Base-by-base conservation (phyloP, 1,284 basidiomycete species). In the Phaffia rhodozyma region DNA sequence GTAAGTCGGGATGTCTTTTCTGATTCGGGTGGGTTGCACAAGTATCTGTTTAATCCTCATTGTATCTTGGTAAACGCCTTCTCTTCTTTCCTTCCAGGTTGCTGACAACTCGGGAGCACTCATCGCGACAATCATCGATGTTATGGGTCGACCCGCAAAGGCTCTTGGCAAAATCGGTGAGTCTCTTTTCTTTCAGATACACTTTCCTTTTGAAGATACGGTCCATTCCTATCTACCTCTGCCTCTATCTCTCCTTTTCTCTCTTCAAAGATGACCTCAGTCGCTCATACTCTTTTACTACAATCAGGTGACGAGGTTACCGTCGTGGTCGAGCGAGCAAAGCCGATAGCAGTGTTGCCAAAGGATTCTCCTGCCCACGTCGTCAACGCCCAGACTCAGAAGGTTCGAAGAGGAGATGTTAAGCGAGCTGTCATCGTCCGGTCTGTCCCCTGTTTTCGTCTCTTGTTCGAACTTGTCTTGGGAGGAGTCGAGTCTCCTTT, bases 101-200 rank as follows among this genome's bases (percentile, higher is more conserved):
- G 96, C 97, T 75, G 94, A 97, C 82, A 98, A 98, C 78, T 94
- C 94, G n/a, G 94, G 94, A 63, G 94, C 90, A 2, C 81, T 97
- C 67, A 79, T 96, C 66, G 87, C 94, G 51, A 94, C 97, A 79
- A 96, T 93, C 72, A 91, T 99, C 75, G 97, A 98, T 75, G 86
- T 98, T 27, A 81, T 97, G 66, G 65, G 62, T 27, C 62, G 69
- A 32, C 70, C 70, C 58, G 90, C 78, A 82, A 74, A 74, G 54
- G 91, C 83, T 82, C 89, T 78, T 83, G 96, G 73, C 5, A 75
- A 77, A 29, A 79, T 82, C 61, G 81, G 81, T 81, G 63, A 67
- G 77, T 75, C 54, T 21, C 29, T 6, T n/a, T 5, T 18, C 23
- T 57, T 29, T 20, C 1, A n/a, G n/a, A n/a, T n/a, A n/a, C 32